These are phyloP conservation scores for Boeremia lycopersici DNA, from an alignment of 2,329 filamentous ascomycete genomes.

Conservation along the genomic window DNA sequence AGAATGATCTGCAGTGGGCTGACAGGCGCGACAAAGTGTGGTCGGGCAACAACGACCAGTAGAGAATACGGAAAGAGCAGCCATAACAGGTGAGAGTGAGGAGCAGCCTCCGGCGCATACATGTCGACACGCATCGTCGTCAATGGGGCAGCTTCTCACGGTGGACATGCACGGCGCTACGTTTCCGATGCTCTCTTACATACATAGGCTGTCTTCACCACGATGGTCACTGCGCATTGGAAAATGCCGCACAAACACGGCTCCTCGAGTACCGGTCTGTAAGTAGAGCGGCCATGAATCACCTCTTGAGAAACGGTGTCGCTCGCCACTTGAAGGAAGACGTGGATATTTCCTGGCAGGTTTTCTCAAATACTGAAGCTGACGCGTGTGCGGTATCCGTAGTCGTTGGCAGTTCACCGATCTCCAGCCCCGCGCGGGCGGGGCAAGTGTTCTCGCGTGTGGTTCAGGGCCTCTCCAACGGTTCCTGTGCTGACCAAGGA, in stretches of 20 bases:
- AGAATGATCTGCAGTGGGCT: not conserved
- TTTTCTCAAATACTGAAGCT: not conserved
- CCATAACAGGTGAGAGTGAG: not conserved
- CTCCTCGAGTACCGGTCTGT: not conserved
- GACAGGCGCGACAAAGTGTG: not conserved
- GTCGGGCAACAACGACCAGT: not conserved
- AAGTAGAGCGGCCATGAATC: not conserved
- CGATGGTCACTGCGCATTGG: too few species aligned
- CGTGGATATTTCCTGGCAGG: not conserved
- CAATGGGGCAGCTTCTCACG: too few species aligned
- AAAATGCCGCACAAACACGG: too few species aligned
- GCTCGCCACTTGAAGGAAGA: not conserved
- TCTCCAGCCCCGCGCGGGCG: slow-evolving; percentile 13
- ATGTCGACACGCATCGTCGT: too few species aligned
- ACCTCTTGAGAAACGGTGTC: not conserved
- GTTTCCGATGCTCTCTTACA: too few species aligned
- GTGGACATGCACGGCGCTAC: too few species aligned
- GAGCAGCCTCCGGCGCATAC: not conserved
- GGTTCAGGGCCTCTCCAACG: not conserved
- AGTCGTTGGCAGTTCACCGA: slow-evolving; percentile 6
- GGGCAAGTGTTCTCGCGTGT: slow-evolving; percentile 10
- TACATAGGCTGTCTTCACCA: too few species aligned
- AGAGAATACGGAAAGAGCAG: not conserved
- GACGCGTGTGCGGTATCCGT: not conserved
- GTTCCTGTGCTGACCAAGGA: slow-evolving; percentile 7